Conservation (phyloP, 306 rosid genomes). For the Vigna reflexopilosa region DNA sequence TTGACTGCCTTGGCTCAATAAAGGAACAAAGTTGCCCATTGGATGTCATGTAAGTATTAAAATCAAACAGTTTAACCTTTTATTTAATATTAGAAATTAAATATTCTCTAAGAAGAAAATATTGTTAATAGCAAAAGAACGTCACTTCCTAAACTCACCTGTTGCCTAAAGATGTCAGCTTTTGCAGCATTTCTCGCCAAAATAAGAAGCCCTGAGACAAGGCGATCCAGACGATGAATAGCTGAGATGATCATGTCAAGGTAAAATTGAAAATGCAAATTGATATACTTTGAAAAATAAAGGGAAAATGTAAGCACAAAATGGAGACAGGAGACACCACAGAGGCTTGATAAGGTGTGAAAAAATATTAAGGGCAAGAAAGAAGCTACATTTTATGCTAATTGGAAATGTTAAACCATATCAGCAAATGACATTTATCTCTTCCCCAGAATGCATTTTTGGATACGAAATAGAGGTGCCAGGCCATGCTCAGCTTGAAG, state of each 20-base stretch:
- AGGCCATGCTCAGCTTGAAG: conserved; percentile 90
- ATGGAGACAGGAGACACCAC: neutral
- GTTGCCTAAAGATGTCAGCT: conserved; percentile 90
- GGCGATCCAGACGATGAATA: conserved; percentile 90
- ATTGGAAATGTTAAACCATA: conserved; percentile 24
- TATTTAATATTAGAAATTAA: conserved; percentile 14
- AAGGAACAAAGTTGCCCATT: conserved; percentile 2
- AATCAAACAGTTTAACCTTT: neutral
- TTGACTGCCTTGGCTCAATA: neutral
- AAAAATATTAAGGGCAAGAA: conserved; percentile 27
- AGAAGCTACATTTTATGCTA: conserved; percentile 16
- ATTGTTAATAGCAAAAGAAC: conserved; percentile 14
- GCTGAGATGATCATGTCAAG: conserved; percentile 75
- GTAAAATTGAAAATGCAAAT: conserved; percentile 48
- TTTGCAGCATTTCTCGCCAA: conserved; percentile 87
- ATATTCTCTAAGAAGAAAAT: conserved; percentile 8
- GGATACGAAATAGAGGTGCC: conserved; percentile 97
- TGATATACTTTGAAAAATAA: conserved; percentile 15
- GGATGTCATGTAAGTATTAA: conserved; percentile 13
- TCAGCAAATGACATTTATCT: conserved; percentile 11
- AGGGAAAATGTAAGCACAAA: conserved; percentile 5
- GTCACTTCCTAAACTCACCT: conserved; percentile 54
- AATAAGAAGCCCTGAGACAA: conserved; percentile 96
- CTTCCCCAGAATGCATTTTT: conserved; percentile 25
- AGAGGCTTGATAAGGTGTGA: neutral